Conservation (phyloP, 108 stramenopile species). For the Licmophora abbreviata region DNA sequence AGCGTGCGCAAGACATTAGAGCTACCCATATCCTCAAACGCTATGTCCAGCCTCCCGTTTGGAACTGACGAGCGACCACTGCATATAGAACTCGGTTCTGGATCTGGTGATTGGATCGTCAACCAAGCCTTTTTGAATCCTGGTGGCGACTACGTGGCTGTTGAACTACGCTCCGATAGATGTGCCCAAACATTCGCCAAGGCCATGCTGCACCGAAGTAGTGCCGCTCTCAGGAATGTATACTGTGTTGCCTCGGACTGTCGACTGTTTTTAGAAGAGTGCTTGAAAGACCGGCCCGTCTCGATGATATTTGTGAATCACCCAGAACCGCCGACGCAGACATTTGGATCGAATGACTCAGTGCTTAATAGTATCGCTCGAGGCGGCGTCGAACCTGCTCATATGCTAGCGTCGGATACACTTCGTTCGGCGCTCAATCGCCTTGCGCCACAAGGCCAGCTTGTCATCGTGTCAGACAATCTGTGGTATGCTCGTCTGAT, state of each 20-base stretch:
- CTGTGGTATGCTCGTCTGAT: slow-evolving; percentile 61
- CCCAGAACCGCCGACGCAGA: slow-evolving; percentile 86
- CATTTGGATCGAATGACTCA: slow-evolving; percentile 35
- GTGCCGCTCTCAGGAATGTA: slow-evolving; percentile 36
- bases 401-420: slow-evolving; percentile 59
- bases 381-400: slow-evolving; percentile 65
- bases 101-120: slow-evolving; percentile 76
- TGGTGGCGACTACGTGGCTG: slow-evolving; percentile 51
- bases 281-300: slow-evolving; percentile 31
- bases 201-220: slow-evolving; percentile 20
- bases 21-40: too few relatives aligned
- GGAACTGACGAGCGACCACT: slow-evolving; percentile 21
- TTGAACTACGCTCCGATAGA: slow-evolving; percentile 76
- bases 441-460: slow-evolving; percentile 25
- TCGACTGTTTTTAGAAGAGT: slow-evolving; percentile 46
- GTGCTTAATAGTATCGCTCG: slow-evolving; percentile 21
- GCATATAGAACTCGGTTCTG: slow-evolving; percentile 74
- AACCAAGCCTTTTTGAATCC: slow-evolving; percentile 54
- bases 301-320: slow-evolving; percentile 72
- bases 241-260: slow-evolving; percentile 74
- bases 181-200: slow-evolving; percentile 60
- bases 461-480: slow-evolving; percentile 81
- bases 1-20: too few relatives aligned
- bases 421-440: slow-evolving; percentile 38
- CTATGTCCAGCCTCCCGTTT: too few relatives aligned